These are phyloP conservation scores for Syzygium aqueum DNA, from an alignment of 345 rosid genomes.

Conservation along the genomic window DNA sequence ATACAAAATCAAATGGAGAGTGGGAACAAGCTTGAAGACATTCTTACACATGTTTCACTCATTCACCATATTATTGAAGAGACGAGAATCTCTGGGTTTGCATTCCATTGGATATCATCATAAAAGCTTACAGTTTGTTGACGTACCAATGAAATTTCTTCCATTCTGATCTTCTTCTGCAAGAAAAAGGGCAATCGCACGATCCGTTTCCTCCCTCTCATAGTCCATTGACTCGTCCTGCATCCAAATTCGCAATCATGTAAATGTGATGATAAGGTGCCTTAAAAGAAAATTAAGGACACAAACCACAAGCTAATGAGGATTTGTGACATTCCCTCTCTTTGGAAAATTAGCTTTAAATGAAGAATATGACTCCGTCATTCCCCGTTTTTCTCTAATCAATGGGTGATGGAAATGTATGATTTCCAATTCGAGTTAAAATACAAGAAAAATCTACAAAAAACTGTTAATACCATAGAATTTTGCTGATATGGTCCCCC, in stretches of 20 bases:
- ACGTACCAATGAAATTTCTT: slow-evolving; percentile 52
- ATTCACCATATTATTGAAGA: background rate
- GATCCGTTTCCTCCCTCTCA: slow-evolving; percentile 67
- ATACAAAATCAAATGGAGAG: background rate
- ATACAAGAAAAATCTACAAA: background rate
- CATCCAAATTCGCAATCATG: slow-evolving; percentile 4
- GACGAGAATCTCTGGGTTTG: background rate
- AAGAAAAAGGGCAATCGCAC: slow-evolving; percentile 81
- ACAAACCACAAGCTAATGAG: background rate
- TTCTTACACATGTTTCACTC: background rate
- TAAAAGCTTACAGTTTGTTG: background rate
- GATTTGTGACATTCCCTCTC: background rate
- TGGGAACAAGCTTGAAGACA: background rate
- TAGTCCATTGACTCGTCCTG: slow-evolving; percentile 61
- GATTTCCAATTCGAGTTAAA: background rate
- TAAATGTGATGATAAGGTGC: background rate
- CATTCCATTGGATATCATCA: background rate
- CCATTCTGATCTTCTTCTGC: slow-evolving; percentile 56
- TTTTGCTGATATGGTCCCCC: background rate
- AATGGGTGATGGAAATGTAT: background rate
- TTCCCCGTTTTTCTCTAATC: background rate
- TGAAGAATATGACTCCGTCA: background rate
- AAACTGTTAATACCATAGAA: background rate
- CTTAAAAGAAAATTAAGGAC: background rate
- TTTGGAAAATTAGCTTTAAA: background rate